Conservation (phyloP, 768 basidiomycete genomes). For the Lactarius psammicola region DNA sequence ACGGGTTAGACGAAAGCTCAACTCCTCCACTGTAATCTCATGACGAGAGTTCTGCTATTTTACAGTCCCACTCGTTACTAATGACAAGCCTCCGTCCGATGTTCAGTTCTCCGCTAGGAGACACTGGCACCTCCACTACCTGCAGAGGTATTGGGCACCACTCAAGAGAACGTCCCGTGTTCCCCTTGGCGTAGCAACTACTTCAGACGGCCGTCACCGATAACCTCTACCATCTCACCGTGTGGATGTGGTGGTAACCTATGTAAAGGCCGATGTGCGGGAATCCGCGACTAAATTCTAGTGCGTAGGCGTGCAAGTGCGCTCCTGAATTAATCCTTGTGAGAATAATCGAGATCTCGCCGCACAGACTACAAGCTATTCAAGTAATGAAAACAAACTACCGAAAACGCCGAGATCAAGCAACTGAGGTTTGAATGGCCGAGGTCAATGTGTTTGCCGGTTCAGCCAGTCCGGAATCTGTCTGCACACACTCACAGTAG, state of each 20-base stretch:
- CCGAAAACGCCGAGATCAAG: not conserved
- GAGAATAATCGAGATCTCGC: not conserved
- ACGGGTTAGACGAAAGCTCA: not conserved
- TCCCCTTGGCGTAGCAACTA: not conserved
- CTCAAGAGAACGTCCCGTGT: not conserved
- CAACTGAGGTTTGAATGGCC: not conserved
- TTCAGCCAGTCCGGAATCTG: not conserved
- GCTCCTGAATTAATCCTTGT: not conserved
- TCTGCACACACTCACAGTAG: no score
- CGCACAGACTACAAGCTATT: not conserved
- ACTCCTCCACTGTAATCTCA: not conserved
- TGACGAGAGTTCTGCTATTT: not conserved
- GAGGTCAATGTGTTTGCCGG: not conserved
- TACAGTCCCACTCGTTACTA: not conserved
- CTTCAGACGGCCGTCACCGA: not conserved
- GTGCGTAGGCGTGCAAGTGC: not conserved
- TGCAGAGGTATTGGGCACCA: not conserved
- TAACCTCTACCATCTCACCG: not conserved
- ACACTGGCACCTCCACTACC: not conserved
- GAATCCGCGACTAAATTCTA: not conserved
- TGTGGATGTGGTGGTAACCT: not conserved
- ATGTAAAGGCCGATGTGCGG: not conserved
- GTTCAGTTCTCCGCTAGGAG: not conserved
- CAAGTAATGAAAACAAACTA: not conserved
- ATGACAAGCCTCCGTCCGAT: not conserved